Base-by-base conservation (phyloP, 2,329 filamentous ascomycete species). In the Microdochium trichocladiopsis region DNA sequence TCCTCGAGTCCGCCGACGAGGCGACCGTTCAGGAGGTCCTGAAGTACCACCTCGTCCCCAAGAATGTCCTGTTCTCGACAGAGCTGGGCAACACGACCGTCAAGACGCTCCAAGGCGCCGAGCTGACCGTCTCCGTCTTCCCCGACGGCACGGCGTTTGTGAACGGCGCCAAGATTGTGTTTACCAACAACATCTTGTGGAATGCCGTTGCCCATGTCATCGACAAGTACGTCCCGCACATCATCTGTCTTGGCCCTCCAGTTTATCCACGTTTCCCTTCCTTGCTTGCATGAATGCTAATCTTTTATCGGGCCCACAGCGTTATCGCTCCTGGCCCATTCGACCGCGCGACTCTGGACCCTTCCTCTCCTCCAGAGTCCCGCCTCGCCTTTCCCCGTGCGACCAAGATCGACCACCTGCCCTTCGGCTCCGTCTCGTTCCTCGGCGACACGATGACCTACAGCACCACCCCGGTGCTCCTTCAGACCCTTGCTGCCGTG, bases 151-250 rank as follows among this genome's bases (percentile, higher is more conserved):
- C 57, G 12, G 61, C 59, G 2, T 68, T 58, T 59, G 63, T 69
- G 0, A 67, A 68, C 11, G 57, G 58, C 11, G 66, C 66, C 0
- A 64, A 58, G 52, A 67, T 69, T 28, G 54, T 64, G 2, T 58
- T 60, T 4, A 57, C 65, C 22, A 66, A 69, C 51, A 53, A 57
- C 12, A 60, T 69, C 16, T 48, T 67, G 2, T 60, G 55, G 45
- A 69, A 68, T 31, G 65, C 66, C 36, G 58, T 69, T 10, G 66
- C 62, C 8, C 66, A 69, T 36, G 57, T 28, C 1, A 62, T 69
- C 48, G 66, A 69, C 28, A 56, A 56, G 64, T 65, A 28, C 53
- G 58, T 52, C 9, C 12, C 6, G 6, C 21, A 3, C 12, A 10
- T 14, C 28, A 8, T 14, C 28, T 11, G 3, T 45, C 6, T 8